Percentiles rank a stretch among this genome's conserved stretches.
These are phyloP conservation scores for Auriscalpium microsporum DNA, from an alignment of 768 basidiomycete species.

Conservation along the genomic window DNA sequence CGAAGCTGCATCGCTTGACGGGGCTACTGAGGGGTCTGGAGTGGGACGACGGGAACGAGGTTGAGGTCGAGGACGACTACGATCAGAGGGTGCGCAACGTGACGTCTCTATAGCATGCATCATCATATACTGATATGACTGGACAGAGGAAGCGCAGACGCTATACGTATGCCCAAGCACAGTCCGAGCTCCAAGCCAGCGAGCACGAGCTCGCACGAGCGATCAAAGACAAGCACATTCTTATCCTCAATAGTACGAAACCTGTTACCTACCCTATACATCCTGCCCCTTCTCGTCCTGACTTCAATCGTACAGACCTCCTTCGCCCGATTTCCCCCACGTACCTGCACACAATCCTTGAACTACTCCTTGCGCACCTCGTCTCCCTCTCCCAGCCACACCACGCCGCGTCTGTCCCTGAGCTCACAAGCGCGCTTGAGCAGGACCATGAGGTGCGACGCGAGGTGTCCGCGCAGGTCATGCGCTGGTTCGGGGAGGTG, in stretches of 20 bases:
- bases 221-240: conserved; percentile 59
- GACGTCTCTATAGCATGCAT: not conserved
- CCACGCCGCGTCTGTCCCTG: conserved; percentile 45
- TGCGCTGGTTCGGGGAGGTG: conserved; percentile 75
- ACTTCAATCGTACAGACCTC: conserved; percentile 34
- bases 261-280: not conserved
- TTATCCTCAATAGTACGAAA: conserved; percentile 57
- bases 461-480: conserved; percentile 55
- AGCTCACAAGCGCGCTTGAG: conserved; percentile 51
- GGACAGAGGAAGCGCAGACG: conserved; percentile 25
- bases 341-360: conserved; percentile 64
- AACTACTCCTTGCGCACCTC: conserved; percentile 65
- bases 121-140: not conserved
- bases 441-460: conserved; percentile 66
- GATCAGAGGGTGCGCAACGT: conserved; percentile 16
- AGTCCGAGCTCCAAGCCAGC: conserved; percentile 69
- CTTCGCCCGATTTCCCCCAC: conserved; percentile 64
- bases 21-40: conserved; percentile 52
- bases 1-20: conserved; percentile 62
- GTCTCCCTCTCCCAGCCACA: conserved; percentile 52
- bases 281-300: not conserved
- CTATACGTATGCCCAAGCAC: conserved; percentile 55
- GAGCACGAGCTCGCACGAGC: conserved; percentile 62
- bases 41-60: conserved; percentile 59
- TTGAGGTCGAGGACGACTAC: conserved; percentile 32